Conservation (phyloP, 2,329 filamentous ascomycete genomes). For the Pseudogymnoascus sp. region DNA sequence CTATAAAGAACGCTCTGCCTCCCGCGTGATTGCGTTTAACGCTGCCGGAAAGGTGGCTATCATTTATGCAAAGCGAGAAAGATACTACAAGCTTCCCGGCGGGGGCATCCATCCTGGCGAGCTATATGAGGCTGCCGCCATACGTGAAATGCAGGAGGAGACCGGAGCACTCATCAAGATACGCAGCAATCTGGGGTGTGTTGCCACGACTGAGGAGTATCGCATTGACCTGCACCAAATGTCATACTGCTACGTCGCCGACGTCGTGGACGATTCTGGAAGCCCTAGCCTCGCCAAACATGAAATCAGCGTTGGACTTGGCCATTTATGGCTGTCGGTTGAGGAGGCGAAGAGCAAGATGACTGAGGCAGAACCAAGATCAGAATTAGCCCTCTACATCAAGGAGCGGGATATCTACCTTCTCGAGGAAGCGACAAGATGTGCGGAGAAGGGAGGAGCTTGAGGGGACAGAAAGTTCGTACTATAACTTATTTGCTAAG, state of each 20-base stretch:
- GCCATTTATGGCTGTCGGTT: background rate
- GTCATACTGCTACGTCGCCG: background rate
- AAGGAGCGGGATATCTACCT: constrained; percentile 9
- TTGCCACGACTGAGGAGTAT: constrained; percentile 1
- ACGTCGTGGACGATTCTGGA: background rate
- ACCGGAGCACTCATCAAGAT: background rate
- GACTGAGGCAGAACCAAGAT: background rate
- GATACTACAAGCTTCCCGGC: background rate
- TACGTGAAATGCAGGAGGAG: constrained; percentile 2
- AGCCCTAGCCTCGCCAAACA: background rate
- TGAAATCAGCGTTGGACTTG: background rate
- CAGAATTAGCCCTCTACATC: constrained; percentile 1
- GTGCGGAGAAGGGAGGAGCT: background rate
- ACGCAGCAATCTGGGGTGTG: background rate
- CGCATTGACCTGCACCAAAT: background rate
- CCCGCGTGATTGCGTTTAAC: background rate
- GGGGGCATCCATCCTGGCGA: constrained; percentile 3
- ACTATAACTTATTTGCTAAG: too few species aligned
- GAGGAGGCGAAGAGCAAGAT: background rate
- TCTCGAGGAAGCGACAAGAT: background rate
- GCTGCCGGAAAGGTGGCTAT: background rate
- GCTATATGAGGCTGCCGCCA: background rate
- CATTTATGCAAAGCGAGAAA: background rate
- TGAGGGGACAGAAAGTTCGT: too few species aligned
- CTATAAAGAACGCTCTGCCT: background rate